Evolutionary conservation across 208 protist species (phyloP), one percentile per base, ranked within the genome.

Genomic region (Leishmania gerbilli): DNA sequence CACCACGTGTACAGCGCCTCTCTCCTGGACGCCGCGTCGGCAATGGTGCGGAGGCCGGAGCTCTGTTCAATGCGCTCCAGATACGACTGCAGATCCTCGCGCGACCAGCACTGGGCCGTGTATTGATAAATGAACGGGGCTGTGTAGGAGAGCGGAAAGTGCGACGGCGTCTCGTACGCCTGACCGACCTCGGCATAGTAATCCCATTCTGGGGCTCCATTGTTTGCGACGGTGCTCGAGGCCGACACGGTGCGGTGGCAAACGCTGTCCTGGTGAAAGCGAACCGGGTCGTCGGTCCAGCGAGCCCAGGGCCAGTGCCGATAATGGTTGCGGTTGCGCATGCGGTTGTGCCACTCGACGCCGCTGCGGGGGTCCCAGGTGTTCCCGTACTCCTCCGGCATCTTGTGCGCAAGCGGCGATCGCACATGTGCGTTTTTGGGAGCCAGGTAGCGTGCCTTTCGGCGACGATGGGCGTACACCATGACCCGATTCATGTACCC

Each of bases 401-500:
- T 45, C 76, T 96, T 96, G 82, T 96, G 89, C 2, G 89, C 88
- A 8, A 94, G 81, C 40, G 93, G 93, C 67, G 84, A 88, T 60
- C 80, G 86, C 8, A 81, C 82, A 84, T 93, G 87, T 21, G 90
- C 81, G 21, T 83, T 79, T 53, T 92, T 90, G 1, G 89, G 91
- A 17, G 88, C 82, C 55, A 91, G 82, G 64, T 95, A 96, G 71
- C 88, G 83, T 0, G 91, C 87, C 67, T 90, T 86, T 58, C 86
- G 83, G 21, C 93, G 89, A 45, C 93, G 91, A 72, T 96, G 91
- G 40, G 93, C 90, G 85, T 95, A 96, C 19, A 93, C 91, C 91
- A 95, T 96, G 51, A 96, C 93, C 17, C 91, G 93, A 80, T 96
- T 95, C 68, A 91, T 80, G 84, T 96, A 96, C 0, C 91, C 91